A percentile compares a stretch with the other conserved stretches of the same genome.
Conservation (phyloP, 1,284 basidiomycete genomes). For the Cryptococcus wingfieldii region DNA sequence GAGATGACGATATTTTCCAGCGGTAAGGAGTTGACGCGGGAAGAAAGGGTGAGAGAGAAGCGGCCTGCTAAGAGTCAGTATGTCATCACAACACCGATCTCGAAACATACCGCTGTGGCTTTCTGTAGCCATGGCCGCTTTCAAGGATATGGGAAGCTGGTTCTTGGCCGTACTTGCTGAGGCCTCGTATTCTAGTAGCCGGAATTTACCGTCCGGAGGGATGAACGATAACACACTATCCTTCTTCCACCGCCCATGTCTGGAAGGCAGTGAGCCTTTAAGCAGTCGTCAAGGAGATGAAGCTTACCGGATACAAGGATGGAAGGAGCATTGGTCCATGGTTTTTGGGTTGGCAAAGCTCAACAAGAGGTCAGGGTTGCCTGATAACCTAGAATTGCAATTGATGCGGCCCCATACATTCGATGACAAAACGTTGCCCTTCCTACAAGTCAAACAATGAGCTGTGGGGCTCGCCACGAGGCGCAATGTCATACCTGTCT, state of each 20-base stretch:
- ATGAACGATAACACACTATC: conserved; percentile 83
- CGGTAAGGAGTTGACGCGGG: conserved; percentile 60
- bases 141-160: conserved; percentile 64
- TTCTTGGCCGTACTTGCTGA: conserved; percentile 45
- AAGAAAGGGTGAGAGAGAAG: conserved; percentile 67
- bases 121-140: conserved; percentile 58
- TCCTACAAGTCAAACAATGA: conserved; percentile 52
- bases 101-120: conserved; percentile 59
- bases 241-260: conserved; percentile 72
- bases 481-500: conserved; percentile 60
- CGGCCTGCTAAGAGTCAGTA: conserved; percentile 52
- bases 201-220: conserved; percentile 88
- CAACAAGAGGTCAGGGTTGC: conserved; percentile 81
- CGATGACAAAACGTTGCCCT: conserved; percentile 67
- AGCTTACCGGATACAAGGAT: conserved; percentile 79
- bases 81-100: not conserved
- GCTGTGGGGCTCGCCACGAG: not conserved
- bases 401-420: conserved; percentile 76
- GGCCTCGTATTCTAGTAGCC: conserved; percentile 78
- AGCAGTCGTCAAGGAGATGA: not conserved
- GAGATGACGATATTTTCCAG: conserved; percentile 69
- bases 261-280: conserved; percentile 33
- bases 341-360: conserved; percentile 73
- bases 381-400: conserved; percentile 71
- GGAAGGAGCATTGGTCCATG: conserved; percentile 76